A percentile compares a stretch with the other conserved stretches of the same genome.
phyloP scores from a whole-genome alignment of 2,329 filamentous ascomycete species.

The Talaromyces sp. region DNA sequence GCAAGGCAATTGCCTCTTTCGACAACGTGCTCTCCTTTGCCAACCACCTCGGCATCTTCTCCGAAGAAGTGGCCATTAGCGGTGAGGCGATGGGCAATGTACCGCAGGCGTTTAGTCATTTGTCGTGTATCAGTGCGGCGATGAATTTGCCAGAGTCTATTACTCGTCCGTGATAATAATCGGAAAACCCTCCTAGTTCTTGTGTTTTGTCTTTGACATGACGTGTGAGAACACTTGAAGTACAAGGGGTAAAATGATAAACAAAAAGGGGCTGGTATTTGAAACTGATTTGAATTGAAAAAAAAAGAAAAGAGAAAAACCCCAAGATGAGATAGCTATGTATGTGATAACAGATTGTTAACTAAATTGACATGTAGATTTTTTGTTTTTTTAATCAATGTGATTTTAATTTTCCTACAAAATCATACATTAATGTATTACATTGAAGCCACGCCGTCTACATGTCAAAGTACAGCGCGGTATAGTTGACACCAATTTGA shows the following conservation, averaged over 20 bases:
- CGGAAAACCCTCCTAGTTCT: neutral
- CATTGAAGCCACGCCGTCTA: no score
- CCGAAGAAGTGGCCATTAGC: constrained; percentile 68
- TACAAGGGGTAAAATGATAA: neutral
- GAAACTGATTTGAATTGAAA: neutral
- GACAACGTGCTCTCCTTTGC: constrained; percentile 73
- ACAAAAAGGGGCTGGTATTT: neutral
- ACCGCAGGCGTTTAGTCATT: constrained; percentile 72
- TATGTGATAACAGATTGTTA: neutral
- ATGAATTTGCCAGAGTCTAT: constrained; percentile 55
- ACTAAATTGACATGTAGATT: neutral
- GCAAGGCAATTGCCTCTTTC: constrained; percentile 60
- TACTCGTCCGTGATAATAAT: neutral
- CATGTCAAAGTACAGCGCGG: no score
- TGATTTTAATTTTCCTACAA: neutral
- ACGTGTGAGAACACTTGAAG: neutral
- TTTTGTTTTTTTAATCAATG: neutral
- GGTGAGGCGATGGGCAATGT: constrained; percentile 77
- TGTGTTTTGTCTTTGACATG: neutral
- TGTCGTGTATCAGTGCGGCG: constrained; percentile 70
- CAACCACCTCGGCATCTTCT: constrained; percentile 74
- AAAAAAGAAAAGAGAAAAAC: neutral
- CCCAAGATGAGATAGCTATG: neutral
- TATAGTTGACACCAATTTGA: neutral
- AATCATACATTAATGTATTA: neutral